A percentile compares a stretch with the other conserved stretches of the same genome.
Evolutionary conservation across 805 yeast genomes (phyloP).

Genomic region (Tetrapisispora taiwanensis): DNA sequence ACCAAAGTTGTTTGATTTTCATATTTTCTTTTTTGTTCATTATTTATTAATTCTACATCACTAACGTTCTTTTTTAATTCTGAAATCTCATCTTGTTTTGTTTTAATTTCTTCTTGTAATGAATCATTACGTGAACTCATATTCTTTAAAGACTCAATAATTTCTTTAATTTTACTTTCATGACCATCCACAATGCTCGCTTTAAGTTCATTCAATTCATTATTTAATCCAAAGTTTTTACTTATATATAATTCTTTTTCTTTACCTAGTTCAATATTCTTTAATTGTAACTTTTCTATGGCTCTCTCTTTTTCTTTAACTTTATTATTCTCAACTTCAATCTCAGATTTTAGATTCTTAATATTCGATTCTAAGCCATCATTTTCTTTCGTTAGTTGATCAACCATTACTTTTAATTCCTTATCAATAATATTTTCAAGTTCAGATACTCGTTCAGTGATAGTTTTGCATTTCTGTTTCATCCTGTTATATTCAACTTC

Average conservation of each 20-base stretch:
- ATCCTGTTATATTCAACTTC: constrained; percentile 2
- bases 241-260: constrained; percentile 6
- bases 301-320: not conserved
- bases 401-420: constrained; percentile 9
- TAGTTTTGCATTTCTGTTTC: not conserved
- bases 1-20: not conserved
- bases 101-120: not conserved
- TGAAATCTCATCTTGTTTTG: not conserved
- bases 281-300: not conserved
- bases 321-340: constrained; percentile 2
- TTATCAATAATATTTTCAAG: constrained; percentile 8
- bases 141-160: constrained; percentile 2
- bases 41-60: not conserved
- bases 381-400: constrained; percentile 4
- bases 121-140: not conserved
- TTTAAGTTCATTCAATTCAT: constrained; percentile 5
- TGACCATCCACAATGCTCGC: constrained; percentile 3
- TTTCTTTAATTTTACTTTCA: constrained; percentile 4
- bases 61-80: not conserved
- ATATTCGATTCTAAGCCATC: not conserved
- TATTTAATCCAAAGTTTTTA: constrained; percentile 4
- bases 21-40: not conserved
- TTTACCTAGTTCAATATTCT: constrained; percentile 3
- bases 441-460: constrained; percentile 1
- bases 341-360: constrained; percentile 2